phyloP scores from a whole-genome alignment of 345 rosid genomes.

The Ceriops tagal region DNA sequence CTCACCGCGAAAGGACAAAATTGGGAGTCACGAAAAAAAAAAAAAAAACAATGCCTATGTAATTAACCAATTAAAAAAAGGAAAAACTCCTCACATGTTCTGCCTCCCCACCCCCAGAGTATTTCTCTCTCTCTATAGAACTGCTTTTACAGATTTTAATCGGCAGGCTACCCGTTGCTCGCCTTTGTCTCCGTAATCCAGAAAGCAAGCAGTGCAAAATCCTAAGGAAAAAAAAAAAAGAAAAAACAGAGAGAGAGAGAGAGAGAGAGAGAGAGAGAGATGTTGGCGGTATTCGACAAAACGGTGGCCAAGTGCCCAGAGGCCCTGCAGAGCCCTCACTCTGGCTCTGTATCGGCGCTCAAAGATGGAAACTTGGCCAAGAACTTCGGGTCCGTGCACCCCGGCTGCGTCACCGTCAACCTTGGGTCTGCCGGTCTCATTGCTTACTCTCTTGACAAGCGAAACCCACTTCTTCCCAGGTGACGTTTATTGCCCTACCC shows the following conservation, averaged over 20 bases:
- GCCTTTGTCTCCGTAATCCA: not conserved
- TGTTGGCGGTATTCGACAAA: slow-evolving; percentile 88
- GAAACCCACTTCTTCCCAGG: slow-evolving; percentile 93
- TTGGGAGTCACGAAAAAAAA: not conserved
- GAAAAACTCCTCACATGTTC: no score
- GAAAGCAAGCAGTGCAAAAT: no score
- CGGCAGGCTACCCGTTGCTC: no score
- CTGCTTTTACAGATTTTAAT: no score
- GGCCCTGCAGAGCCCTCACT: slow-evolving; percentile 56
- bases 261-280: slow-evolving; percentile 7
- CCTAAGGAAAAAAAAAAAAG: no score
- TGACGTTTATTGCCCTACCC: slow-evolving; percentile 5
- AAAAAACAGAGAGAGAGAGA: no score
- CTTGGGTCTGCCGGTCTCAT: slow-evolving; percentile 73
- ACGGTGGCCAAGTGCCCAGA: slow-evolving; percentile 81
- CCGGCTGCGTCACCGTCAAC: slow-evolving; percentile 61
- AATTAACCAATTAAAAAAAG: no score
- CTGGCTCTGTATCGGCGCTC: slow-evolving; percentile 49
- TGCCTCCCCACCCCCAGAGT: no score
- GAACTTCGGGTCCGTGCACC: slow-evolving; percentile 50
- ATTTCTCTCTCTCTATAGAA: no score
- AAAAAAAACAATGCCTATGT: not conserved
- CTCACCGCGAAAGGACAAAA: not conserved
- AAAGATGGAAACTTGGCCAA: slow-evolving; percentile 62
- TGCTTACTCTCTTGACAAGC: slow-evolving; percentile 64